Percentiles rank a stretch among this genome's conserved stretches.
Evolutionary conservation across 768 basidiomycete species (phyloP).

Genomic region (Leccinum subgranulosum): DNA sequence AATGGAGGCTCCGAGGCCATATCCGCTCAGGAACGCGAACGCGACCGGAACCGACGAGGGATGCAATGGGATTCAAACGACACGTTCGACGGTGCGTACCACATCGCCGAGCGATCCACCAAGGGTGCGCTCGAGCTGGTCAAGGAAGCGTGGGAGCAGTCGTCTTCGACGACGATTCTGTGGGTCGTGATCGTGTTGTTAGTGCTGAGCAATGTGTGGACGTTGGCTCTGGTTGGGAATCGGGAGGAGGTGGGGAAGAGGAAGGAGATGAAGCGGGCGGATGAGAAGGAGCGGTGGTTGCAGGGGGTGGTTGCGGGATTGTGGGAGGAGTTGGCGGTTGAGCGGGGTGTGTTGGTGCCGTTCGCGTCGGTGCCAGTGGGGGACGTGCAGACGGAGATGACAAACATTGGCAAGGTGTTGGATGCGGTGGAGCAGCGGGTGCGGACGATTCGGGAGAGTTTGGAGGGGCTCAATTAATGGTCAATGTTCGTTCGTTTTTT

Average conservation of each 20-base stretch:
- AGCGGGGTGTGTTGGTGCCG: slow-evolving; percentile 30
- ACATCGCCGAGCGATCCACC: slow-evolving; percentile 69
- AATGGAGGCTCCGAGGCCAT: slow-evolving; percentile 6
- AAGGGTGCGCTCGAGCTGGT: slow-evolving; percentile 74
- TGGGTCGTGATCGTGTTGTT: slow-evolving; percentile 70
- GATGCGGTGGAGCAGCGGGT: slow-evolving; percentile 59
- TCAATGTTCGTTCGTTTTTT: too few species aligned
- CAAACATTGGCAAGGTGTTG: slow-evolving; percentile 46
- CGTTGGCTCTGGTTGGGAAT: slow-evolving; percentile 45
- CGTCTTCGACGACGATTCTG: slow-evolving; percentile 66
- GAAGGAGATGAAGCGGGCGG: slow-evolving; percentile 50
- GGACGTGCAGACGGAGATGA: slow-evolving; percentile 47
- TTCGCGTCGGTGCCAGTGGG: slow-evolving; percentile 18
- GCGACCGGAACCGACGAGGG: slow-evolving; percentile 65
- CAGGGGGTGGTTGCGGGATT: slow-evolving; percentile 69
- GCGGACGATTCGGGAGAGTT: slow-evolving; percentile 41
- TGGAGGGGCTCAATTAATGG: slow-evolving; percentile 33
- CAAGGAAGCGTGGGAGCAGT: slow-evolving; percentile 76
- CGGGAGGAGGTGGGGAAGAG: slow-evolving; percentile 43
- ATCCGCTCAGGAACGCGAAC: slow-evolving; percentile 42
- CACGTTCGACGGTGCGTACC: slow-evolving; percentile 72
- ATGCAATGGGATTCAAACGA: slow-evolving; percentile 91
- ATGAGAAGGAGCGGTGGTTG: slow-evolving; percentile 74
- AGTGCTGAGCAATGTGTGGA: slow-evolving; percentile 79
- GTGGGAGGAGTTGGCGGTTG: slow-evolving; percentile 63